Conservation (phyloP, 306 rosid species). For the Cicer bijugum region DNA sequence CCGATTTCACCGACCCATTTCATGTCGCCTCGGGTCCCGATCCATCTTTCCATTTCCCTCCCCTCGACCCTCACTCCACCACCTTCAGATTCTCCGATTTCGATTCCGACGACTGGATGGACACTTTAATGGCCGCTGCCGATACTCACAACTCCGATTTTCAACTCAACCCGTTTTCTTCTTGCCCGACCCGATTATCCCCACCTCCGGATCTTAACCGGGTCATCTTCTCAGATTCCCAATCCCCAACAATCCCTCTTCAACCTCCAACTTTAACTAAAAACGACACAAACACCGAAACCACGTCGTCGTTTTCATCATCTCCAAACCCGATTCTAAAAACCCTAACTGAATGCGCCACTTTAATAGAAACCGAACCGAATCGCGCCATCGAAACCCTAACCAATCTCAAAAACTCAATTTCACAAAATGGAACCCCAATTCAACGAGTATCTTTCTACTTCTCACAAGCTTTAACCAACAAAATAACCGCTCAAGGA, state of each 20-base stretch:
- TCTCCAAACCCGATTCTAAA: slow-evolving; percentile 73
- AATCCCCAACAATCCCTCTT: not conserved
- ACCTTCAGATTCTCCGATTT: slow-evolving; percentile 77
- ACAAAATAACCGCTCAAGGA: slow-evolving; percentile 50
- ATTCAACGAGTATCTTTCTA: slow-evolving; percentile 67
- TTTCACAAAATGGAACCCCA: slow-evolving; percentile 82
- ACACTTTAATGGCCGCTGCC: slow-evolving; percentile 73
- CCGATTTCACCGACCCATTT: slow-evolving; percentile 75
- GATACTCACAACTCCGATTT: slow-evolving; percentile 65
- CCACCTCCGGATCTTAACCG: slow-evolving; percentile 76
- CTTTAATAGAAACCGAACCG: slow-evolving; percentile 56
- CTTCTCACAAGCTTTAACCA: slow-evolving; percentile 68
- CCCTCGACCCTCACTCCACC: slow-evolving; percentile 62
- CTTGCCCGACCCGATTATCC: slow-evolving; percentile 67
- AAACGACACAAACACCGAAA: not conserved
- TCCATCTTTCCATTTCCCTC: slow-evolving; percentile 67
- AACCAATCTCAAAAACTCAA: slow-evolving; percentile 56
- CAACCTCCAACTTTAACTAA: slow-evolving; percentile 31
- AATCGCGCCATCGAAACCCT: slow-evolving; percentile 68
- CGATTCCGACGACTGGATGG: slow-evolving; percentile 98
- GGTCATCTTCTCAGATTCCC: slow-evolving; percentile 48
- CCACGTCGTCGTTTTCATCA: slow-evolving; percentile 34
- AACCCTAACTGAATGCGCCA: slow-evolving; percentile 70
- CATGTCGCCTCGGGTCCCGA: slow-evolving; percentile 66
- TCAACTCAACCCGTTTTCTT: slow-evolving; percentile 49